Percentiles rank a stretch among this genome's conserved stretches.
Conservation (phyloP, 148 eudicot species). For the Cornus florida region DNA sequence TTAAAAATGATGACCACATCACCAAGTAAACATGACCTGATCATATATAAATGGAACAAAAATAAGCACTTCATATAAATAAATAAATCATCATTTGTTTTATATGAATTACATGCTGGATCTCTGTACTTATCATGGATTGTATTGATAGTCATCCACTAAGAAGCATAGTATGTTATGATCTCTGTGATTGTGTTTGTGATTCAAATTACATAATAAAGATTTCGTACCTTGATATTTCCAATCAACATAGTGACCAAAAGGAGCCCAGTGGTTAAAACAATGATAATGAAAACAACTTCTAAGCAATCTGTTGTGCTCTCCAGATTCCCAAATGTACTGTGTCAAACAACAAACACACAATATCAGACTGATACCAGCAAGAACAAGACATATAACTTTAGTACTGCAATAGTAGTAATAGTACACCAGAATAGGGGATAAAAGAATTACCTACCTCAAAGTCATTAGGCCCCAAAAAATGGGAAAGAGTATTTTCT, state of each 20-base stretch:
- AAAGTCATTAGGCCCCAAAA: conserved; percentile 97
- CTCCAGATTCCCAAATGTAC: conserved; percentile 93
- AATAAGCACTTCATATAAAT: background rate
- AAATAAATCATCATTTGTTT: no score
- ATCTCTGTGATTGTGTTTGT: no score
- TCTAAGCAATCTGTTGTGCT: conserved; percentile 93
- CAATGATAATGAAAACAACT: conserved; percentile 76
- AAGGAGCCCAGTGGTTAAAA: conserved; percentile 78
- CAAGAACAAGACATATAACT: background rate
- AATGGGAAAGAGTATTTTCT: conserved; percentile 87
- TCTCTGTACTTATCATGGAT: no score
- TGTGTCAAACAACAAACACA: conserved; percentile 19
- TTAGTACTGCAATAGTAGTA: no score
- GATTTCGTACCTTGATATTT: conserved; percentile 70
- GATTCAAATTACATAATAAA: no score
- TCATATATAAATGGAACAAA: no score
- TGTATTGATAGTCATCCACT: no score
- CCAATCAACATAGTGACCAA: conserved; percentile 97
- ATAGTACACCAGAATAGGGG: background rate
- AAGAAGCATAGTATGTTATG: no score
- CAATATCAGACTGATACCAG: background rate
- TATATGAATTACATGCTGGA: no score
- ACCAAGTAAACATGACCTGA: background rate
- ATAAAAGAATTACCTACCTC: conserved; percentile 39
- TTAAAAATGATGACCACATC: no score